Percentiles rank a stretch among this genome's conserved stretches.
These are phyloP conservation scores for Urochloa ruziziensis DNA, from an alignment of 176 grass and related monocot genomes.

Conservation along the genomic window DNA sequence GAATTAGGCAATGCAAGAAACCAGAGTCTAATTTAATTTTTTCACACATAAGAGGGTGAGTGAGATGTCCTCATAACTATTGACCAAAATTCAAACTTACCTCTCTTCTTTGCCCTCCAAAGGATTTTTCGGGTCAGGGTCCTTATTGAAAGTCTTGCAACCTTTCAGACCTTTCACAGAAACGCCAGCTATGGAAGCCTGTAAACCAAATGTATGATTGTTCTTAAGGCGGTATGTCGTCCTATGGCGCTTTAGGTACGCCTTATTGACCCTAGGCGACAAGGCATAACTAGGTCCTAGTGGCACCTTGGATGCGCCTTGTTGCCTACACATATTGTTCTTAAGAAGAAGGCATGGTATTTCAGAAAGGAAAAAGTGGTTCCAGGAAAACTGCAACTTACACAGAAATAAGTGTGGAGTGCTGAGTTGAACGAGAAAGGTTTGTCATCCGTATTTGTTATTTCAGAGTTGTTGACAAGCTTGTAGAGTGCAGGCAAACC, in stretches of 20 bases:
- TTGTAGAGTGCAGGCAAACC: slow-evolving; percentile 69
- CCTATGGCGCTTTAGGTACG: neutral
- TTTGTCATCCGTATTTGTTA: slow-evolving; percentile 80
- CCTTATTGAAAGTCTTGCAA: slow-evolving; percentile 84
- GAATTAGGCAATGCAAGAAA: no score
- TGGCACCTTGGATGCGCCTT: neutral
- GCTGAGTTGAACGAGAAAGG: slow-evolving; percentile 84
- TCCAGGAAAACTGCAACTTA: slow-evolving; percentile 51
- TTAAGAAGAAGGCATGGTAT: neutral
- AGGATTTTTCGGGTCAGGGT: slow-evolving; percentile 91
- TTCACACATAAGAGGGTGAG: no score
- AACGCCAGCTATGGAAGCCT: slow-evolving; percentile 81
- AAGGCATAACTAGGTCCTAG: neutral
- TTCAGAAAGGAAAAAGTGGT: neutral
- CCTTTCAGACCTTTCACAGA: slow-evolving; percentile 91
- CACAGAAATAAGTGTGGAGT: slow-evolving; percentile 87
- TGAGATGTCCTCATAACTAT: slow-evolving; percentile 1
- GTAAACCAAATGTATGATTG: slow-evolving; percentile 23
- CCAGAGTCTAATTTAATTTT: no score
- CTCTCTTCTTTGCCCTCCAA: slow-evolving; percentile 77
- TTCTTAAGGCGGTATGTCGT: neutral
- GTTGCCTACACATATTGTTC: neutral
- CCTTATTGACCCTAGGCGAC: neutral
- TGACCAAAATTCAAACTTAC: slow-evolving; percentile 43
- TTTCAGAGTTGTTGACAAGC: slow-evolving; percentile 67